These are phyloP conservation scores for Phialocephala sp. DNA, from an alignment of 2,329 filamentous ascomycete genomes.

Conservation along the genomic window DNA sequence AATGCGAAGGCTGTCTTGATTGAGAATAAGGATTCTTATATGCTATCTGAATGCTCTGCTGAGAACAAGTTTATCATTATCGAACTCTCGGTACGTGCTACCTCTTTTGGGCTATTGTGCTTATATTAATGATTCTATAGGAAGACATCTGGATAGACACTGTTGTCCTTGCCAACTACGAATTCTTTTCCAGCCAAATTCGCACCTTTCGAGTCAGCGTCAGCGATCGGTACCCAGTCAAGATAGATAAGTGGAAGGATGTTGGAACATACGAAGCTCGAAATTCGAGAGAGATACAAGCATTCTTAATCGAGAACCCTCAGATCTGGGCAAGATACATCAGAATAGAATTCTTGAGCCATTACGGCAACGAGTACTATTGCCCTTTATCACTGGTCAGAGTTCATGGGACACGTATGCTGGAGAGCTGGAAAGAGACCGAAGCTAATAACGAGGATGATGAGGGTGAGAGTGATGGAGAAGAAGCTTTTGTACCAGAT, in stretches of 20 bases:
- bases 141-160: conserved; percentile 83
- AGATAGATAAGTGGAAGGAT: conserved; percentile 88
- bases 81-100: conserved; percentile 79
- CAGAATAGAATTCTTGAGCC: conserved; percentile 86
- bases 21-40: conserved; percentile 98
- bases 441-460: conserved; percentile 71
- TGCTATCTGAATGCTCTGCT: conserved; percentile 88
- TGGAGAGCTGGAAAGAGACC: conserved; percentile 89
- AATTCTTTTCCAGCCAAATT: conserved; percentile 98
- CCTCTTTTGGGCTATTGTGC: conserved; percentile 38
- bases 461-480: conserved; percentile 44
- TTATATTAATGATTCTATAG: conserved; percentile 32
- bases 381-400: conserved; percentile 90
- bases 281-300: conserved; percentile 92
- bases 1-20: conserved; percentile 87
- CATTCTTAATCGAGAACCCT: conserved; percentile 92
- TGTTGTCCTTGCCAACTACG: conserved; percentile 95
- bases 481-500: conserved; percentile 40
- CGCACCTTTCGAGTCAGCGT: conserved; percentile 90
- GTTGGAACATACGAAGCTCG: conserved; percentile 88
- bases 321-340: conserved; percentile 96
- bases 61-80: conserved; percentile 93
- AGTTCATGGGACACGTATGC: conserved; percentile 91
- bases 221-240: conserved; percentile 92
- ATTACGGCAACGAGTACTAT: conserved; percentile 97